Percentiles rank a stretch among this genome's conserved stretches.
Evolutionary conservation across 2,329 filamentous ascomycete species (phyloP).

Genomic region (Colletotrichum salicis): DNA sequence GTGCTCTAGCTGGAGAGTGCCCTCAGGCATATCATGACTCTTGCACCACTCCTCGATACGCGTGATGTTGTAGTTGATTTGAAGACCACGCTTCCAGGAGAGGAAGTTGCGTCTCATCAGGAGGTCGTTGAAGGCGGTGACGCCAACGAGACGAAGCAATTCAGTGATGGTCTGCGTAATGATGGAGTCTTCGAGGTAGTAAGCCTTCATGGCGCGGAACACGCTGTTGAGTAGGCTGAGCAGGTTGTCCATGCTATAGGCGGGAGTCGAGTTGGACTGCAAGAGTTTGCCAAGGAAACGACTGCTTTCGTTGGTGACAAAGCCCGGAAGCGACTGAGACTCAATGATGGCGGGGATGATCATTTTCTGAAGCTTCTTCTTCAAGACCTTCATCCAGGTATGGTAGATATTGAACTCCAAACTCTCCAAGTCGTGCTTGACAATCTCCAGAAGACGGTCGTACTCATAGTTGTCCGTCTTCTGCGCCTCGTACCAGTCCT

Average conservation of each 20-base stretch:
- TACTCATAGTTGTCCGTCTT: constrained; percentile 99
- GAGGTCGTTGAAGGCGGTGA: constrained; percentile 98
- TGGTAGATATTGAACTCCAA: constrained; percentile 99
- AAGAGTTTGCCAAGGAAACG: constrained; percentile 97
- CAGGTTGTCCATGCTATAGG: constrained; percentile 99
- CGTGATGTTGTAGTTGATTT: constrained; percentile 99
- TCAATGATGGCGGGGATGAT: constrained; percentile 99
- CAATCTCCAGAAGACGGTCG: constrained; percentile 94
- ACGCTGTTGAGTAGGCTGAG: constrained; percentile 95
- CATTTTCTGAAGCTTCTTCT: constrained; percentile 99
- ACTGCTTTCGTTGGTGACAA: constrained; percentile 98
- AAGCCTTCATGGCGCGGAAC: constrained; percentile 98
- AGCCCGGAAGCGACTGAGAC: constrained; percentile 96
- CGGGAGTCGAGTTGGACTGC: constrained; percentile 87
- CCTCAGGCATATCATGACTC: constrained; percentile 99
- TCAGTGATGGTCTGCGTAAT: constrained; percentile 96
- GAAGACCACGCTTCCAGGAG: constrained; percentile 97
- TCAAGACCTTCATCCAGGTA: constrained; percentile 99
- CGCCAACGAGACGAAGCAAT: constrained; percentile 89
- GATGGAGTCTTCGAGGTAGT: constrained; percentile 95
- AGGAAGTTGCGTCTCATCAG: constrained; percentile 98
- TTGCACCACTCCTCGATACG: constrained; percentile 99
- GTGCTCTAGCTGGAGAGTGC: constrained; percentile 96
- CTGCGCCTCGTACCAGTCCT: constrained; percentile 99
- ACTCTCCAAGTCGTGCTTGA: constrained; percentile 98